These are phyloP conservation scores for Hemerocallis citrina DNA, from an alignment of 106 monocot genomes.

Conservation along the genomic window DNA sequence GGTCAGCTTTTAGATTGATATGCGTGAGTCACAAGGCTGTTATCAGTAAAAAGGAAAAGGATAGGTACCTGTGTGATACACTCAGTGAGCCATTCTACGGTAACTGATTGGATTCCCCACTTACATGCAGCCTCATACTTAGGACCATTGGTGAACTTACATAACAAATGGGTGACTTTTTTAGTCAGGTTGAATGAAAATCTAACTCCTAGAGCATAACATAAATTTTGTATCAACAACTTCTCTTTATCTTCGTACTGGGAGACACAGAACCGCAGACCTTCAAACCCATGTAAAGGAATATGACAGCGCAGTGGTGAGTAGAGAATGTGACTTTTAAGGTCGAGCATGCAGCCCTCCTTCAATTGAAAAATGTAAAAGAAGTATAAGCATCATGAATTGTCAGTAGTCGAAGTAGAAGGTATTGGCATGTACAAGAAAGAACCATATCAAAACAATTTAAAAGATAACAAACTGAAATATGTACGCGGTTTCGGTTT, in stretches of 20 bases:
- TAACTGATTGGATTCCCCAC: constrained; percentile 65
- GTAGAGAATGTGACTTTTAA: constrained; percentile 69
- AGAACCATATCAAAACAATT: neutral
- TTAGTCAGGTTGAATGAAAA: constrained; percentile 60
- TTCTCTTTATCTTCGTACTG: constrained; percentile 92
- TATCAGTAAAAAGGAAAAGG: neutral
- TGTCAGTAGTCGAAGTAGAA: neutral
- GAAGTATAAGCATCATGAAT: constrained; percentile 9
- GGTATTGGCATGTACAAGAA: neutral
- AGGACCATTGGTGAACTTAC: constrained; percentile 81
- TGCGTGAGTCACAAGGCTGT: neutral
- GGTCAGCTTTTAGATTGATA: neutral
- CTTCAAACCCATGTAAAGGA: constrained; percentile 85
- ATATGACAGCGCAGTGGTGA: constrained; percentile 67
- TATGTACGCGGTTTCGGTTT: too few species aligned
- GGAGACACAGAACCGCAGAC: constrained; percentile 70
- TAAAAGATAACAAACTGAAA: too few species aligned
- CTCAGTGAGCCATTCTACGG: constrained; percentile 87
- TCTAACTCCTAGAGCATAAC: constrained; percentile 73
- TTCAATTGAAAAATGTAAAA: constrained; percentile 11
- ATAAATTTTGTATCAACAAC: constrained; percentile 65
- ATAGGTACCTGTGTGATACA: constrained; percentile 56
- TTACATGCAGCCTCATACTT: constrained; percentile 85
- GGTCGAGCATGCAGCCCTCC: constrained; percentile 77
- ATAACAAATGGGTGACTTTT: constrained; percentile 86